Evolutionary conservation across 2,329 filamentous ascomycete genomes (phyloP).

Genomic region (Paramyrothecium roridum): DNA sequence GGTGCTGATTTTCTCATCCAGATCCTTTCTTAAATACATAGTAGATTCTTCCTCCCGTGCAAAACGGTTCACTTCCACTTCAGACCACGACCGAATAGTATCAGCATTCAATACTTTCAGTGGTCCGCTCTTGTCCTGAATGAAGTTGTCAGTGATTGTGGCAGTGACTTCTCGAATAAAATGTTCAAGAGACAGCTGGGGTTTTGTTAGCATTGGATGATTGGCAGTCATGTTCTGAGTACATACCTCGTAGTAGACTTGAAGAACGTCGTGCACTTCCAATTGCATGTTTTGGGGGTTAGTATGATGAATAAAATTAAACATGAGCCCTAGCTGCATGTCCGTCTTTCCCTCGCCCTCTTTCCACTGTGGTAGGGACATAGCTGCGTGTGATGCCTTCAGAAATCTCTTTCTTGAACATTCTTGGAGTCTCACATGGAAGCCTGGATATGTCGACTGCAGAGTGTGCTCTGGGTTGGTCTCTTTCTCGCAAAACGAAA

Average conservation of each 20-base stretch:
- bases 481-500: too few relatives aligned
- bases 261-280: conserved; percentile 32
- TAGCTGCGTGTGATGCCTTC: too few relatives aligned
- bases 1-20: not conserved
- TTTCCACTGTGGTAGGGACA: too few relatives aligned
- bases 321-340: conserved; percentile 4
- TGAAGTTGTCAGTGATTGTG: conserved; percentile 9
- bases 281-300: conserved; percentile 21
- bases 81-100: conserved; percentile 6
- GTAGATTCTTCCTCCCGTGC: not conserved
- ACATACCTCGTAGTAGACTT: conserved; percentile 32
- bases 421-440: too few relatives aligned
- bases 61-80: not conserved
- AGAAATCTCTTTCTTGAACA: too few relatives aligned
- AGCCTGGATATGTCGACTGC: too few relatives aligned
- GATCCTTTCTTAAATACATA: not conserved
- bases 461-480: too few relatives aligned
- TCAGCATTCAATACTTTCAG: conserved; percentile 8
- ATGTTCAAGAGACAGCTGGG: conserved; percentile 20
- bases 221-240: fast-evolving
- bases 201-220: not conserved
- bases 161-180: conserved; percentile 19
- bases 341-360: too few relatives aligned
- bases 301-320: conserved; percentile 7
- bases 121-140: conserved; percentile 12